These are phyloP conservation scores for Primulina tabacum DNA, from an alignment of 257 asterid genomes.

Conservation along the genomic window DNA sequence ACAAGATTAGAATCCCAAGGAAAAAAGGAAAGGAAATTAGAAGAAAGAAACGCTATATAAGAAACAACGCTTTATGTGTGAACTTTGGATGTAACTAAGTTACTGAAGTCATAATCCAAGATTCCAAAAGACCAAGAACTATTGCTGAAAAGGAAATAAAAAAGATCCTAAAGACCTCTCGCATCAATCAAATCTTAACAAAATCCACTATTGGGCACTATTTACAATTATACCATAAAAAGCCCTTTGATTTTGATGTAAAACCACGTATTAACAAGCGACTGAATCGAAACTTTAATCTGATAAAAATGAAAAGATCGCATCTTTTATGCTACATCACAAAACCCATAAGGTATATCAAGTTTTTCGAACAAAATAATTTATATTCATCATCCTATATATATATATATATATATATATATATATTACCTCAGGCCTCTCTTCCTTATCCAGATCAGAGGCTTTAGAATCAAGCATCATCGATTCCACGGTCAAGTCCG, in stretches of 20 bases:
- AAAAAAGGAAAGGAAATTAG: no score
- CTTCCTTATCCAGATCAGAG: constrained; percentile 94
- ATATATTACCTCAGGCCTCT: constrained; percentile 90
- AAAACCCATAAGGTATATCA: neutral
- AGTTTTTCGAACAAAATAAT: neutral
- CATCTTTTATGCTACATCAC: neutral
- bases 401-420: no score
- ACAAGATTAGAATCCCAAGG: no score
- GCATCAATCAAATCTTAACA: neutral
- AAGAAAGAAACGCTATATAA: no score
- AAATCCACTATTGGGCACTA: neutral
- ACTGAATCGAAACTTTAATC: neutral
- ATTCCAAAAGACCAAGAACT: no score
- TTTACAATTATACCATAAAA: no score
- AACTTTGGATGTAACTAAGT: no score
- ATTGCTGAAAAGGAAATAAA: no score
- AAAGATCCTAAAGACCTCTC: no score
- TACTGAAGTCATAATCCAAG: no score
- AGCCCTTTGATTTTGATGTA: neutral
- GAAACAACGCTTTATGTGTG: no score
- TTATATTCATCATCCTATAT: neutral
- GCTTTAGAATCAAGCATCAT: constrained; percentile 99
- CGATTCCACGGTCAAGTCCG: constrained; percentile 67
- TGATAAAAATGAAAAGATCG: no score
- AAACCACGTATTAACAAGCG: neutral